phyloP scores from a whole-genome alignment of 2,329 filamentous ascomycete genomes.

The Penicillium palitans region DNA sequence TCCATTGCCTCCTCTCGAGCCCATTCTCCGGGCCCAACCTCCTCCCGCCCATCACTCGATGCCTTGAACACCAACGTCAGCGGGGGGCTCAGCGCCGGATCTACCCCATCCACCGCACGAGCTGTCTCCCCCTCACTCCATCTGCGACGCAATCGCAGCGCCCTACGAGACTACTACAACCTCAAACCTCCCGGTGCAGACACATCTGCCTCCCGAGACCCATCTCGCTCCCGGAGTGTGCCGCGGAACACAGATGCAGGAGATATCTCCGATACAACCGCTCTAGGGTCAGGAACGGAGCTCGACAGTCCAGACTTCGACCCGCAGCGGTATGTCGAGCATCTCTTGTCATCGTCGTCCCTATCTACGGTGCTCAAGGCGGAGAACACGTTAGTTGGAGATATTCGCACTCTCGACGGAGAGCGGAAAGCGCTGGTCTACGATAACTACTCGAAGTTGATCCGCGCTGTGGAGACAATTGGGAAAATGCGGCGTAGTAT shows the following conservation, averaged over 20 bases:
- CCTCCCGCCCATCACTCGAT: constrained; percentile 73
- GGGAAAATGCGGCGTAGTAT: constrained; percentile 61
- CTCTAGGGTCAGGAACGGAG: constrained; percentile 50
- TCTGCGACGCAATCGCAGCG: constrained; percentile 71
- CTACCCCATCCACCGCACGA: constrained; percentile 44
- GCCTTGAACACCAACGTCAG: constrained; percentile 58
- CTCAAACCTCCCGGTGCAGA: constrained; percentile 57
- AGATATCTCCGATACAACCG: constrained; percentile 41
- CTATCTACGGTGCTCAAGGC: constrained; percentile 47
- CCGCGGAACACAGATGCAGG: constrained; percentile 44
- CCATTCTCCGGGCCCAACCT: constrained; percentile 63
- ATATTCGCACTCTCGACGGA: constrained; percentile 86
- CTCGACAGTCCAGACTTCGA: constrained; percentile 75
- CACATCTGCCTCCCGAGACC: constrained; percentile 26
- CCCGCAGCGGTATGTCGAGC: constrained; percentile 57
- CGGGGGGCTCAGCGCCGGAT: constrained; percentile 46
- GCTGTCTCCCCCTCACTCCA: constrained; percentile 35
- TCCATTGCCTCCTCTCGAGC: constrained; percentile 60
- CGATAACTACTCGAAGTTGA: constrained; percentile 96
- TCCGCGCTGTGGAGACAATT: constrained; percentile 95
- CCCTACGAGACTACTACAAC: constrained; percentile 93
- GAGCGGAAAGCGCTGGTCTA: constrained; percentile 97
- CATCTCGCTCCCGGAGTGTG: constrained; percentile 39
- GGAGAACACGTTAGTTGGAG: constrained; percentile 53
- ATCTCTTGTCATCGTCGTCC: constrained; percentile 44